Conservation (phyloP, 2,329 filamentous ascomycete genomes). For the Thermoascus crustaceus region DNA sequence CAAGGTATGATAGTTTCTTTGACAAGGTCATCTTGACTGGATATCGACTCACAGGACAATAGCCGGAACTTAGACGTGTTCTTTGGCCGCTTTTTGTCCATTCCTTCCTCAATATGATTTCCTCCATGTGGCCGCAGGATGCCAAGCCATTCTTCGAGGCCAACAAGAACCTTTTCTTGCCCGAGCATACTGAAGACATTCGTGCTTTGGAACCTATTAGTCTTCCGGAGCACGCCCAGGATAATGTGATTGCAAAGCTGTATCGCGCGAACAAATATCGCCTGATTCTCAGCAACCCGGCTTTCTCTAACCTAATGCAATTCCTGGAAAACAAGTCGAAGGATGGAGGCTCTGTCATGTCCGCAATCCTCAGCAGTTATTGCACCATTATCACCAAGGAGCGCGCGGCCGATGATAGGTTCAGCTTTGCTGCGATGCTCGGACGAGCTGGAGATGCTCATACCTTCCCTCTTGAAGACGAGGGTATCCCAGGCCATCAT, state of each 20-base stretch:
- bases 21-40: too few relatives aligned
- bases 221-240: conserved; percentile 66
- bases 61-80: conserved; percentile 80
- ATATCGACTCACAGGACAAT: conserved; percentile 4
- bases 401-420: conserved; percentile 49
- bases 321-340: conserved; percentile 83
- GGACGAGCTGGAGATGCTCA: conserved; percentile 46
- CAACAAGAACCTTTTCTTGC: conserved; percentile 63
- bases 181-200: conserved; percentile 72
- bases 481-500: conserved; percentile 61
- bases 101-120: conserved; percentile 73
- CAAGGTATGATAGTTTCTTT: conserved; percentile 51
- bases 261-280: conserved; percentile 85
- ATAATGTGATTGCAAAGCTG: conserved; percentile 68
- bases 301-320: conserved; percentile 73
- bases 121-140: conserved; percentile 62
- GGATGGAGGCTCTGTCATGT: conserved; percentile 69
- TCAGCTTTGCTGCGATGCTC: conserved; percentile 53
- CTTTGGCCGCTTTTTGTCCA: conserved; percentile 94
- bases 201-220: conserved; percentile 65
- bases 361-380: conserved; percentile 59
- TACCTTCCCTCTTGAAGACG: conserved; percentile 56
- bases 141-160: conserved; percentile 64
- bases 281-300: conserved; percentile 77
- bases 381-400: conserved; percentile 54